phyloP scores from a whole-genome alignment of 2,329 filamentous ascomycete genomes.

The Ramularia collo-cygni region DNA sequence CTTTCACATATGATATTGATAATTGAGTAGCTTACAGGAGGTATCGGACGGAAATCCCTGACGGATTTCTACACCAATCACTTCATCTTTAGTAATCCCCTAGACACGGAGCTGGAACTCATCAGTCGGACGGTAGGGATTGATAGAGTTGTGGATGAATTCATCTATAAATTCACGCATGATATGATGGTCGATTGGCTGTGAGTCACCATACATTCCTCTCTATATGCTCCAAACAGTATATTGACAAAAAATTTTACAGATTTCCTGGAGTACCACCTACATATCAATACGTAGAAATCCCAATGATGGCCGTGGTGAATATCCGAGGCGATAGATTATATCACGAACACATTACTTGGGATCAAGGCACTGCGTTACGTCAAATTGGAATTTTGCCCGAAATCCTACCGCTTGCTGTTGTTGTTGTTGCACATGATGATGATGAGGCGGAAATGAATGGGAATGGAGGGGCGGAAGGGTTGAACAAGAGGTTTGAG shows the following conservation, averaged over 20 bases:
- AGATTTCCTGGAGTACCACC: constrained; percentile 55
- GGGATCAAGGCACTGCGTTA: constrained; percentile 61
- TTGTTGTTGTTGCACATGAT: constrained; percentile 22
- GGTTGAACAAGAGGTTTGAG: constrained; percentile 43
- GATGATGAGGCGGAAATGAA: constrained; percentile 5
- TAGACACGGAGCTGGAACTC: constrained; percentile 60
- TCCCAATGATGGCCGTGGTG: constrained; percentile 60
- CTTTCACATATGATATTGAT: not conserved
- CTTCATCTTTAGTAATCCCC: constrained; percentile 68
- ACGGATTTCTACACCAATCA: constrained; percentile 64
- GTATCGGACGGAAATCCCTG: constrained; percentile 57
- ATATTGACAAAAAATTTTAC: too few species aligned
- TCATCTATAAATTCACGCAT: constrained; percentile 60
- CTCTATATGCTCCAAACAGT: too few species aligned
- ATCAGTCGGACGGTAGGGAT: constrained; percentile 65
- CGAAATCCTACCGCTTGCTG: constrained; percentile 58
- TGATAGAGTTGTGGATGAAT: constrained; percentile 66
- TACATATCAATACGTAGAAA: constrained; percentile 46
- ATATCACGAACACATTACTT: constrained; percentile 64
- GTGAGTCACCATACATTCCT: constrained; percentile 39
- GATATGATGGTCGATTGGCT: constrained; percentile 60
- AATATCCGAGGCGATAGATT: constrained; percentile 62
- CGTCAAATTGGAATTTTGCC: constrained; percentile 57
- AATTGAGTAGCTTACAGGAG: constrained; percentile 47
- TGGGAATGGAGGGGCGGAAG: constrained; percentile 10